Percentiles rank a stretch among this genome's conserved stretches.
Conservation (phyloP, 352 stramenopile species). For the Pythium biforme region DNA sequence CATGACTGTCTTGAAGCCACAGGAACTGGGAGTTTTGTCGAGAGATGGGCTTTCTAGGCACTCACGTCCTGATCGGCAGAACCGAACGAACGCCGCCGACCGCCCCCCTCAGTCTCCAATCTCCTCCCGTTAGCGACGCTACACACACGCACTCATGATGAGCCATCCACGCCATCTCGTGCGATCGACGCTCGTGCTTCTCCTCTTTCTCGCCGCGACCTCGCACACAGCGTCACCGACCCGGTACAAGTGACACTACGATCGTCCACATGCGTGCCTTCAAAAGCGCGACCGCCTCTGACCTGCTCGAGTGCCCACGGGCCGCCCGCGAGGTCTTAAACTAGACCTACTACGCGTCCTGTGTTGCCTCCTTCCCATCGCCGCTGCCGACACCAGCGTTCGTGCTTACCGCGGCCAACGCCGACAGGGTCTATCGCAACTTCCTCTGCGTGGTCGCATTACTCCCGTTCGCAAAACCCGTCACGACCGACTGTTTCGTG, state of each 20-base stretch:
- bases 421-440: background rate
- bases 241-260: background rate
- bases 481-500: background rate
- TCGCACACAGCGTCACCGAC: too few species aligned
- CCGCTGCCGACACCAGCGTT: background rate
- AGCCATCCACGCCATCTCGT: too few species aligned
- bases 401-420: background rate
- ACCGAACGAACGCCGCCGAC: too few species aligned
- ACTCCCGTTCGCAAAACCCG: background rate
- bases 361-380: background rate
- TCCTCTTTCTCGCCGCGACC: too few species aligned
- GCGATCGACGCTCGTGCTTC: background rate
- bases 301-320: background rate
- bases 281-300: background rate
- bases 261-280: background rate
- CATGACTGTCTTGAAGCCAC: conserved; percentile 2
- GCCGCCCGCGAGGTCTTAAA: background rate
- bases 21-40: background rate
- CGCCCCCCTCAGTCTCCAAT: too few species aligned
- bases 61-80: background rate
- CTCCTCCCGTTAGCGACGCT: too few species aligned
- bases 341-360: background rate
- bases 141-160: too few species aligned
- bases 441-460: background rate
- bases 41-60: too few species aligned